These are phyloP conservation scores for Entamoeba invadens DNA, from an alignment of 208 protist species.

Conservation along the genomic window DNA sequence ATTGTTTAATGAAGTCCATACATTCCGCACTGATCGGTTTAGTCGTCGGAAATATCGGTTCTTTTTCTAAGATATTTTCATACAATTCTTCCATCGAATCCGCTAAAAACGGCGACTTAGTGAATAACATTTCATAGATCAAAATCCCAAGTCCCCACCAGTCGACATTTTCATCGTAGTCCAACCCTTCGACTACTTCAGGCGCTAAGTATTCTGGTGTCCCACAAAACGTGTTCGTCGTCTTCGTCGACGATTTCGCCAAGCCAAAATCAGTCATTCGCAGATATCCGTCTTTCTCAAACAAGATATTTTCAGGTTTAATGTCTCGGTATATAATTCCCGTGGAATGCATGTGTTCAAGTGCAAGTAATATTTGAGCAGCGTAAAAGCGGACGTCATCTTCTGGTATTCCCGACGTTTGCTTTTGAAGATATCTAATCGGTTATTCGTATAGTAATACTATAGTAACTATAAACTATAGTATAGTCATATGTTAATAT, in stretches of 20 bases:
- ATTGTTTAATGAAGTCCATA: neutral
- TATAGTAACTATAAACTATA: too few relatives aligned
- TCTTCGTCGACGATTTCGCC: constrained; percentile 1
- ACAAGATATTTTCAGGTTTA: constrained; percentile 31
- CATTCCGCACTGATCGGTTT: neutral
- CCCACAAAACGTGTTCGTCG: constrained; percentile 26
- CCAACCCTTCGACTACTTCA: constrained; percentile 21
- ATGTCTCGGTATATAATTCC: constrained; percentile 25
- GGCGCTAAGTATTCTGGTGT: constrained; percentile 35
- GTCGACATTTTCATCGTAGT: constrained; percentile 63
- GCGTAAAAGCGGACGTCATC: constrained; percentile 34
- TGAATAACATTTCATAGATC: constrained; percentile 57
- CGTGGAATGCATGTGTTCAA: constrained; percentile 41
- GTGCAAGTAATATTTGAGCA: constrained; percentile 43
- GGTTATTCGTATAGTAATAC: too few relatives aligned
- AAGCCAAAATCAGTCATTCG: constrained; percentile 31
- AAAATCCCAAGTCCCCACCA: constrained; percentile 67
- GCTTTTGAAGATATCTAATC: neutral
- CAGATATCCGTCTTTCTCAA: constrained; percentile 18
- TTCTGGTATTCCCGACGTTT: neutral
- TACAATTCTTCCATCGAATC: neutral
- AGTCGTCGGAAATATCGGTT: neutral
- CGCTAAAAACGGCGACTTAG: neutral
- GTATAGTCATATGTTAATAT: too few relatives aligned
- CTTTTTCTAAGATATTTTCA: neutral